Evolutionary conservation across 306 rosid species (phyloP).

Genomic region (Pterocarpus santalinus): DNA sequence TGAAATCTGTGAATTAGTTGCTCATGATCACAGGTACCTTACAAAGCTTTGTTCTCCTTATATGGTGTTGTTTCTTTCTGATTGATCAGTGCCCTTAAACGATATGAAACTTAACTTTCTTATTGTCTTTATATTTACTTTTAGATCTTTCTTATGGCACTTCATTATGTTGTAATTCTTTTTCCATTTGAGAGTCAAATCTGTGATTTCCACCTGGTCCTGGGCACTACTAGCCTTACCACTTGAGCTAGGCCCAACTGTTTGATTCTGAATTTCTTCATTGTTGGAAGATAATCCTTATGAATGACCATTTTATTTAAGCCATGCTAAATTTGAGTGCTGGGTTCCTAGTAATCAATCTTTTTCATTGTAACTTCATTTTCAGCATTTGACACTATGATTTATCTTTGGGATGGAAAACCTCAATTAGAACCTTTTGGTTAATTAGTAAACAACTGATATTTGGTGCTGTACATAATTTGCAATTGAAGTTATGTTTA

Average conservation of each 20-base stretch:
- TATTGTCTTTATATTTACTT: neutral
- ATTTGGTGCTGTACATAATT: constrained; percentile 34
- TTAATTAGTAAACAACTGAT: constrained; percentile 23
- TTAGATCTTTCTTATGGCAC: neutral
- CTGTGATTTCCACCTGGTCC: neutral
- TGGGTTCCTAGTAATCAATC: neutral
- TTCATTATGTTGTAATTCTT: neutral
- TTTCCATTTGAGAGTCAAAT: constrained; percentile 25
- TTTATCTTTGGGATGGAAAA: constrained; percentile 18
- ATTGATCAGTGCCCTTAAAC: constrained; percentile 18
- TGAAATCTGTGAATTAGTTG: constrained; percentile 85
- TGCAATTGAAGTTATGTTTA: neutral
- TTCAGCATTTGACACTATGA: constrained; percentile 29
- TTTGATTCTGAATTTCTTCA: constrained; percentile 16
- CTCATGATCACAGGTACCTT: constrained; percentile 74
- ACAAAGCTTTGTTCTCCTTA: constrained; percentile 2
- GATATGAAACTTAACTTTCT: neutral
- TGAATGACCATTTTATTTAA: neutral
- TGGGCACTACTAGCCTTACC: neutral
- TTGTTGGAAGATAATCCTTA: neutral
- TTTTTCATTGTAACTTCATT: neutral
- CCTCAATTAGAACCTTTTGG: constrained; percentile 3
- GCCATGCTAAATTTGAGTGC: constrained; percentile 9
- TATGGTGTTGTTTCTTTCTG: constrained; percentile 29
- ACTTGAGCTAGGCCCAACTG: constrained; percentile 10